A percentile compares a stretch with the other conserved stretches of the same genome.
These are phyloP conservation scores for Meripilus lineatus DNA, from an alignment of 1,284 basidiomycete species.

Conservation along the genomic window DNA sequence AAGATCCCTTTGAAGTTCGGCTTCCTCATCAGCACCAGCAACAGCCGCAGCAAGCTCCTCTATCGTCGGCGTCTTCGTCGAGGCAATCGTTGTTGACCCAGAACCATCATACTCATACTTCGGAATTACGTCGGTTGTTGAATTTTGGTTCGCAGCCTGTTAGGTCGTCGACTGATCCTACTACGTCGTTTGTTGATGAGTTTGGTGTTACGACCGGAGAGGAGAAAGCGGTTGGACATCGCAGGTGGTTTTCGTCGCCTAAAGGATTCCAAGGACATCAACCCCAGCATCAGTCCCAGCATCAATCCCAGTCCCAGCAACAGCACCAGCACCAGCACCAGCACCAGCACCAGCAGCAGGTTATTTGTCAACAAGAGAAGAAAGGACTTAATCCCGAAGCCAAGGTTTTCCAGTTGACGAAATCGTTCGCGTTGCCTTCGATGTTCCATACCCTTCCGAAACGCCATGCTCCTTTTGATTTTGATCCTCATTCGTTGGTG, in stretches of 20 bases:
- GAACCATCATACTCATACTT: constrained; percentile 29
- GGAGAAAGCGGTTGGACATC: constrained; percentile 20
- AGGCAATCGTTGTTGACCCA: constrained; percentile 8
- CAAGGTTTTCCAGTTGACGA: constrained; percentile 66
- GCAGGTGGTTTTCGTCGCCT: constrained; percentile 47
- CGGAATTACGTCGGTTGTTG: no score
- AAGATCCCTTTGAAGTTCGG: constrained; percentile 42
- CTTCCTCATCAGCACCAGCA: no score
- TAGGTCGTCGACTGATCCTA: constrained; percentile 40
- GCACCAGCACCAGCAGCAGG: constrained; percentile 30
- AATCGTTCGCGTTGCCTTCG: constrained; percentile 15
- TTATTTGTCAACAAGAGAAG: no score
- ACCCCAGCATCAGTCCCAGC: constrained; percentile 29
- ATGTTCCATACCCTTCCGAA: background rate
- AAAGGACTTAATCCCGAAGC: constrained; percentile 80
- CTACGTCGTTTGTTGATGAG: constrained; percentile 13
- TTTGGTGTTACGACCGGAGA: constrained; percentile 15
- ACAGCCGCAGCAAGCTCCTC: no score
- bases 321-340: constrained; percentile 33
- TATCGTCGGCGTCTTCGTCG: background rate
- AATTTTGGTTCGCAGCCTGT: constrained; percentile 24
- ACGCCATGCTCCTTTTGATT: no score
- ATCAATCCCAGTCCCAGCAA: no score
- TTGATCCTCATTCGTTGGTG: no score
- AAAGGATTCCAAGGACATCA: constrained; percentile 13